Conservation (phyloP, 768 basidiomycete species). For the Rhizopogon vinicolor region DNA sequence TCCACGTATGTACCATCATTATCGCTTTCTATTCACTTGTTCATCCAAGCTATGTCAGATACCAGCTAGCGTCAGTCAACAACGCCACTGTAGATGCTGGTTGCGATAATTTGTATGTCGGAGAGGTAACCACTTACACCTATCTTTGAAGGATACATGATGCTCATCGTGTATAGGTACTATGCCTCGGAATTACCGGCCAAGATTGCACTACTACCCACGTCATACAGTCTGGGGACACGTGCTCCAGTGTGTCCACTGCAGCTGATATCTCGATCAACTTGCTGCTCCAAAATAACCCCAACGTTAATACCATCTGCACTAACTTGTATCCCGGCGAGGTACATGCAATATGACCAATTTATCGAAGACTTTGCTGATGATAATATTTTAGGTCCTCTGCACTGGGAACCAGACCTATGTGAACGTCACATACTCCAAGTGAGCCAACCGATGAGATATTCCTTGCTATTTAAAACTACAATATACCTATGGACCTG, state of each 20-base stretch:
- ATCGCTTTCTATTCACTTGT: not conserved
- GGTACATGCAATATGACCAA: constrained; percentile 29
- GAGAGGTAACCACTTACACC: constrained; percentile 29
- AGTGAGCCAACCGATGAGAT: constrained; percentile 1
- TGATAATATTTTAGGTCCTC: constrained; percentile 14
- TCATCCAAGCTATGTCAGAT: constrained; percentile 36
- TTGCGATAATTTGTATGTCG: constrained; percentile 49
- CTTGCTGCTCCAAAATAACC: constrained; percentile 58
- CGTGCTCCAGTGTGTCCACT: constrained; percentile 40
- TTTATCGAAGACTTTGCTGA: not conserved
- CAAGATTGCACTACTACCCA: constrained; percentile 55
- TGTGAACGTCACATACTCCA: constrained; percentile 13
- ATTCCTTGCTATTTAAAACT: too few relatives aligned
- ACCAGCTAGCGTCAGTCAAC: constrained; percentile 51
- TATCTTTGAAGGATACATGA: not conserved
- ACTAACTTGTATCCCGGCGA: constrained; percentile 55
- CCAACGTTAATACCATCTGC: constrained; percentile 50
- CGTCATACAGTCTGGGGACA: constrained; percentile 43
- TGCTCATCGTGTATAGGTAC: constrained; percentile 17
- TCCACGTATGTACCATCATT: constrained; percentile 37
- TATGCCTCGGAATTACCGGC: constrained; percentile 53
- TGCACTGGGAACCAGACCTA: constrained; percentile 21
- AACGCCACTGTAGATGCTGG: constrained; percentile 38
- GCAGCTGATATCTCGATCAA: constrained; percentile 37
- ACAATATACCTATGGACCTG: too few relatives aligned